Conservation (phyloP, 192 early-diverging fungal genomes). For the Tieghemiomyces parasiticus region DNA sequence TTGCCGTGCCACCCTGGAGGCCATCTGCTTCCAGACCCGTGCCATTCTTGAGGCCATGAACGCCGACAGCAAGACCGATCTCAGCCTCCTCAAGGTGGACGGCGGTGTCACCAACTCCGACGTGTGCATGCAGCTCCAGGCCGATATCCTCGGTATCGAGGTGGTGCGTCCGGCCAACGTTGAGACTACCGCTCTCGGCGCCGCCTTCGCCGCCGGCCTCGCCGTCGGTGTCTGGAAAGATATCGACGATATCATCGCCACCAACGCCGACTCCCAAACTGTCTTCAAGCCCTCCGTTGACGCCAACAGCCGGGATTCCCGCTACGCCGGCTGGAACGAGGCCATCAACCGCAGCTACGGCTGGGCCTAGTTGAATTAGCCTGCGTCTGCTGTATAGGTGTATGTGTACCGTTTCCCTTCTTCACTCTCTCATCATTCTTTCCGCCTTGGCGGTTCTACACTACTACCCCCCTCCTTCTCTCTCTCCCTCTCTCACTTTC, state of each 20-base stretch:
- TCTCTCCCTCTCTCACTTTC: too few relatives aligned
- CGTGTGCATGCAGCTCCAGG: conserved; percentile 83
- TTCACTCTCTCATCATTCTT: too few relatives aligned
- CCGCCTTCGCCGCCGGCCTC: conserved; percentile 78
- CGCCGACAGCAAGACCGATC: conserved; percentile 46
- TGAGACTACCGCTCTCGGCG: conserved; percentile 85
- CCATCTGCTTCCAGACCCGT: conserved; percentile 78
- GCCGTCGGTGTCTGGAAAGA: conserved; percentile 47
- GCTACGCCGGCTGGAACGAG: conserved; percentile 54
- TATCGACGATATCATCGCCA: conserved; percentile 33
- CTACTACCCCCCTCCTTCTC: too few relatives aligned
- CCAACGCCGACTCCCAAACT: conserved; percentile 31
- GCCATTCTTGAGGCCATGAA: conserved; percentile 87
- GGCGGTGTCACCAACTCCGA: conserved; percentile 90
- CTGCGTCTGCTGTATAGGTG: too few relatives aligned
- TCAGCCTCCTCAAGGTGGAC: conserved; percentile 74
- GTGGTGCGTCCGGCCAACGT: conserved; percentile 73
- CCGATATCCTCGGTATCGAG: conserved; percentile 64
- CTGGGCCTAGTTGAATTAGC: too few relatives aligned
- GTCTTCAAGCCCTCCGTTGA: conserved; percentile 30
- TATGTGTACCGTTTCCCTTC: too few relatives aligned
- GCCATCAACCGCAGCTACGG: conserved; percentile 53
- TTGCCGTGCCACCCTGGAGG: conserved; percentile 75
- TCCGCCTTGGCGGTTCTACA: too few relatives aligned
- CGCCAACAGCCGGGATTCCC: conserved; percentile 37